A percentile compares a stretch with the other conserved stretches of the same genome.
Evolutionary conservation across 805 yeast genomes (phyloP).

Genomic region (Nadsonia fulvescens): DNA sequence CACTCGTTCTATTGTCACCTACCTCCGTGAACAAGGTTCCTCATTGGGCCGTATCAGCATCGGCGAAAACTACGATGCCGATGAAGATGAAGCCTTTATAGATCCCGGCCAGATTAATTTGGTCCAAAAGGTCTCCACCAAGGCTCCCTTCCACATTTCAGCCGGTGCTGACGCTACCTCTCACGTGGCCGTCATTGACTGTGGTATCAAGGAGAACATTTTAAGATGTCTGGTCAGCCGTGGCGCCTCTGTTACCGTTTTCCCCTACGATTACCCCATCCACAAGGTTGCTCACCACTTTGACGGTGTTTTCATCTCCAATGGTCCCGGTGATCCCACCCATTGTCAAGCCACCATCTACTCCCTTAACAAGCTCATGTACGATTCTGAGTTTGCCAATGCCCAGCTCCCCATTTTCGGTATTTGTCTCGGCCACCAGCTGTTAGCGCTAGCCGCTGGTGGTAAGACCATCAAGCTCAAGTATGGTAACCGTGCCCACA

Average conservation of each 20-base stretch:
- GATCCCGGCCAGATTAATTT: constrained; percentile 83
- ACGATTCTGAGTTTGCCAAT: constrained; percentile 19
- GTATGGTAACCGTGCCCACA: constrained; percentile 98
- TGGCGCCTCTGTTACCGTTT: constrained; percentile 91
- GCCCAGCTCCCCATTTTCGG: constrained; percentile 83
- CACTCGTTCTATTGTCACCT: constrained; percentile 84
- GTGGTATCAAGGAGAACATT: constrained; percentile 97
- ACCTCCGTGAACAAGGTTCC: constrained; percentile 90
- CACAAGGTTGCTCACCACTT: constrained; percentile 80
- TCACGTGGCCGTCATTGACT: constrained; percentile 87
- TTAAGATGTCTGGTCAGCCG: constrained; percentile 83
- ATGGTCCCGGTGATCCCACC: constrained; percentile 97
- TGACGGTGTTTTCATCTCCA: constrained; percentile 87
- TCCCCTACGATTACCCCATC: constrained; percentile 90
- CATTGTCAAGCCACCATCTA: constrained; percentile 67
- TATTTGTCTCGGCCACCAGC: constrained; percentile 94
- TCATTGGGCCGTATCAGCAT: constrained; percentile 78
- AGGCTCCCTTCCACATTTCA: constrained; percentile 79
- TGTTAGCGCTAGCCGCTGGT: constrained; percentile 86
- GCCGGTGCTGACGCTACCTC: constrained; percentile 26
- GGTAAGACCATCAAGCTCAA: constrained; percentile 84
- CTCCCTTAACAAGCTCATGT: constrained; percentile 54
- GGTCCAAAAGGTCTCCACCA: constrained; percentile 87
- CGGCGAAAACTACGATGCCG: constrained; percentile 84
- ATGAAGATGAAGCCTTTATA: constrained; percentile 73